Evolutionary conservation across 78 protist genomes (phyloP).

Genomic region (Creolimax fragrantissima): DNA sequence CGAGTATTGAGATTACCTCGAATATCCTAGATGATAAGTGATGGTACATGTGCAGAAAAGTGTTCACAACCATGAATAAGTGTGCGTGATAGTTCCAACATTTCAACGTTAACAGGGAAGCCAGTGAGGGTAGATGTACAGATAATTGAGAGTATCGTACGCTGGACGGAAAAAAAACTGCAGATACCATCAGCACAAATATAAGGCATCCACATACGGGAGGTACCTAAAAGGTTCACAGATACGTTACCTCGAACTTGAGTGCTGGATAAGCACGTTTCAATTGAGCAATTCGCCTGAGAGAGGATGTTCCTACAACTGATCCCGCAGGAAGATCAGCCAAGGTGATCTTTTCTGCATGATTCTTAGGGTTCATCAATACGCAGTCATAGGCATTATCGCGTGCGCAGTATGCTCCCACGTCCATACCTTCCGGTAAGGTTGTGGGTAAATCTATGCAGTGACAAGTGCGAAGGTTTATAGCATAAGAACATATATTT

Average conservation of each 20-base stretch:
- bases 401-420: conserved; percentile 15
- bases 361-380: background rate
- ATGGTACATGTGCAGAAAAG: no score
- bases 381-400: conserved; percentile 23
- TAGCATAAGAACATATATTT: no score
- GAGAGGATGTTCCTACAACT: conserved; percentile 37
- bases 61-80: no score
- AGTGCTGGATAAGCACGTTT: background rate
- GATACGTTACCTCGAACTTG: background rate
- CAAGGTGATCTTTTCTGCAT: background rate
- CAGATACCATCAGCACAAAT: no score
- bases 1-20: conserved; percentile 59
- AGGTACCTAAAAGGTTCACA: background rate
- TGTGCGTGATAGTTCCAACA: no score
- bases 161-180: no score
- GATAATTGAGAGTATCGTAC: no score
- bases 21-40: no score
- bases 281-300: conserved; percentile 42
- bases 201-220: background rate
- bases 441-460: background rate
- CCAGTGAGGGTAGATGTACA: no score
- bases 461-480: background rate
- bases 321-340: conserved; percentile 40
- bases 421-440: background rate
- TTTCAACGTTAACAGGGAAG: no score